Base-by-base conservation (phyloP, 2,329 filamentous ascomycete genomes). In the Niveomyces coronatus region DNA sequence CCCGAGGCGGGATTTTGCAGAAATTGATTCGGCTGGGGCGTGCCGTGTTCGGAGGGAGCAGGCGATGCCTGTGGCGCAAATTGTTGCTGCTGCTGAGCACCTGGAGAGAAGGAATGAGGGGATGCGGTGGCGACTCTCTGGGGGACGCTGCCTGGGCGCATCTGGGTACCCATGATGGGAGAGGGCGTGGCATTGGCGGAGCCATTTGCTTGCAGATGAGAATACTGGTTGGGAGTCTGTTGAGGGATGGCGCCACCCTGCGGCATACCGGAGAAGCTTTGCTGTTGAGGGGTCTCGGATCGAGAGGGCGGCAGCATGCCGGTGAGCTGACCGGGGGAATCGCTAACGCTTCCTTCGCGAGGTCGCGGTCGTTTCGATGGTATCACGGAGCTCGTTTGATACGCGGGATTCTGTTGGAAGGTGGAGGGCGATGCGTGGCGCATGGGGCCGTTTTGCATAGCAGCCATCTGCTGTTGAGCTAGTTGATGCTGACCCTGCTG, bases 121-220 rank as follows among this genome's bases (percentile, higher is more conserved):
- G 91, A 96, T 30, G 86, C 82, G 31, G 89, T 95, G 47, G 87
- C 82, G 58, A 96, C 85, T 53, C 87, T 71, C 55, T 87, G 84
- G 27, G 81, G 79, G 11, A 82, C 78, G 50, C 73, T 73, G 53
- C 83, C 76, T 23, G 79, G 73, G 45, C 78, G 75, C 56, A 80
- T 67, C 52, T 93, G 88, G 54, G 82, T 87, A 44, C 77, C 76
- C 76, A 95, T 87, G 45, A 93, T 89, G 19, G 91, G 91, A 6
- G 91, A 96, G 9, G 89, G 89, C 27, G 86, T 94, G 44, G 85
- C 82, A 58, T 87, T 91, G 35, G 78, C 73, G 4, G 86, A 87
- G 36, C 81, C 80, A 52, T 84, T 82, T 47, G 82, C 76, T 53
- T 86, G 83, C 39, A 94, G 72, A 62, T 94, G 88, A 45, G 85